Conservation (phyloP, 2,329 filamentous ascomycete genomes). For the Epichloe baconii region DNA sequence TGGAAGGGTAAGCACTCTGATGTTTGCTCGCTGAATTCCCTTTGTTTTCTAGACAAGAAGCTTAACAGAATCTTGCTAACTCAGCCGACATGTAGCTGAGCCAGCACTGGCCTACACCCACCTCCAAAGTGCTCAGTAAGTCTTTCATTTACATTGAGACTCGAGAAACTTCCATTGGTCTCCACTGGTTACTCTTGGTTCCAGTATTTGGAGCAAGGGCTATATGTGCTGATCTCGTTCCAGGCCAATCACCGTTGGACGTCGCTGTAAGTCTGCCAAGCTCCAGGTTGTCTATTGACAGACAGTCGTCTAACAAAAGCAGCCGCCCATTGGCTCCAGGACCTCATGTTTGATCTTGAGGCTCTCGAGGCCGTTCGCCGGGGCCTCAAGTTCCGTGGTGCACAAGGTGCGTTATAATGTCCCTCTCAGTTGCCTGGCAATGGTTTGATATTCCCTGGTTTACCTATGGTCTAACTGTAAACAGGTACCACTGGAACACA, state of each 20-base stretch:
- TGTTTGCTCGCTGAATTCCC: background rate
- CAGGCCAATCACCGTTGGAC: constrained; percentile 10
- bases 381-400: constrained; percentile 63
- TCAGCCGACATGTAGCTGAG: constrained; percentile 18
- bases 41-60: background rate
- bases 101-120: constrained; percentile 71
- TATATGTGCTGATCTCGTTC: constrained; percentile 1
- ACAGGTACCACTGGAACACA: constrained; percentile 61
- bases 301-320: background rate
- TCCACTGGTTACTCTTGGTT: background rate
- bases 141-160: too few relatives aligned
- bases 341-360: constrained; percentile 52
- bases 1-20: constrained; percentile 41
- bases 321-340: constrained; percentile 55
- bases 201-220: too few relatives aligned
- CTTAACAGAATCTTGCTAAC: background rate
- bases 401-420: constrained; percentile 21
- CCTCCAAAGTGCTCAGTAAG: constrained; percentile 42
- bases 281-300: constrained; percentile 20
- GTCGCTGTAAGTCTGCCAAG: constrained; percentile 7
- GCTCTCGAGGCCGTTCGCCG: constrained; percentile 56
- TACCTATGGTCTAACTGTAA: constrained; percentile 37
- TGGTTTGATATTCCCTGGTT: background rate
- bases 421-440: background rate
- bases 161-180: background rate